Evolutionary conservation across 148 eudicot species (phyloP).

Genomic region (Nepenthes mirabilis): DNA sequence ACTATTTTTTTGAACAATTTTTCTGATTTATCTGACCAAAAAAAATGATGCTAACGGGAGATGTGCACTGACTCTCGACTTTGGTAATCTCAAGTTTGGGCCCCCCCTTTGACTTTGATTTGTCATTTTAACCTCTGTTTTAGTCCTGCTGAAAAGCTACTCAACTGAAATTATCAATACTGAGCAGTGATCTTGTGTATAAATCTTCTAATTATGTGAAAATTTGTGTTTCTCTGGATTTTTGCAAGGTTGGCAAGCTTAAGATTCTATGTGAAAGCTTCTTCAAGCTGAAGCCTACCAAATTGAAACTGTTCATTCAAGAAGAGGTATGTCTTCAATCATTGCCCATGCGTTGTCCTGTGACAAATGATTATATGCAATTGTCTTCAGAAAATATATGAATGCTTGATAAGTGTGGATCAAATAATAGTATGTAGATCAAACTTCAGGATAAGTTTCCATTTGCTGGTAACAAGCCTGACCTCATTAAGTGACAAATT

Average conservation of each 20-base stretch:
- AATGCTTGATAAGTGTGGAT: neutral
- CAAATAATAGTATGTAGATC: no score
- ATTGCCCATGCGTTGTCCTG: neutral
- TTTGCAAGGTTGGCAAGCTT: slow-evolving; percentile 75
- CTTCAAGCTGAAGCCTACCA: slow-evolving; percentile 74
- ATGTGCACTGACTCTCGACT: neutral
- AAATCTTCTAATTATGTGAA: neutral
- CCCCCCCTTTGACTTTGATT: no score
- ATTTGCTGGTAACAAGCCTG: no score
- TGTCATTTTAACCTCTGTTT: no score
- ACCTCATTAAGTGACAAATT: no score
- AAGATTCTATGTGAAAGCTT: slow-evolving; percentile 89
- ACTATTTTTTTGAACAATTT: slow-evolving; percentile 1
- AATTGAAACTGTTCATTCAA: slow-evolving; percentile 55
- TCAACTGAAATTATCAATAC: no score
- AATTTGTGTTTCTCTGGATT: neutral
- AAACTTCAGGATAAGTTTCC: no score
- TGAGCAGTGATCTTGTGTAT: neutral
- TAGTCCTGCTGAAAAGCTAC: no score
- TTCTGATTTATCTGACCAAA: neutral
- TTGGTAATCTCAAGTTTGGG: no score
- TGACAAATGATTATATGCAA: neutral
- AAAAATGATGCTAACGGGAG: no score
- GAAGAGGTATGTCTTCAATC: slow-evolving; percentile 53
- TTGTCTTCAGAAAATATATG: neutral